Evolutionary conservation across 768 basidiomycete species (phyloP).

Genomic region (Podaxis sp.): DNA sequence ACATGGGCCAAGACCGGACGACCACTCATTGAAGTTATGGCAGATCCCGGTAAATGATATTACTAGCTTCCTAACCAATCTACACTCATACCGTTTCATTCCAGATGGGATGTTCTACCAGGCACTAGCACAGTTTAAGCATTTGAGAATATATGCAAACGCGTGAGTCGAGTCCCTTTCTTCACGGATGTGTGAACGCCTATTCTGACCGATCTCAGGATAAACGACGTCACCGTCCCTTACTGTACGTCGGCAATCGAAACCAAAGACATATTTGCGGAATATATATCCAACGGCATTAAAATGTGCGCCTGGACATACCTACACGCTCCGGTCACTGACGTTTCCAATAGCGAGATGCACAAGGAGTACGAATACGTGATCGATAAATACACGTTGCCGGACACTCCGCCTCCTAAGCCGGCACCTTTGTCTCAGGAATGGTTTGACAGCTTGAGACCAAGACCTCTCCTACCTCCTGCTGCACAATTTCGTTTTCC

Average conservation of each 20-base stretch:
- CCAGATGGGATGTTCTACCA: slow-evolving; percentile 76
- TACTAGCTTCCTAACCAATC: not conserved
- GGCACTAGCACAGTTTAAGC: slow-evolving; percentile 63
- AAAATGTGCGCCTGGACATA: slow-evolving; percentile 48
- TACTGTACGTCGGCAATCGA: slow-evolving; percentile 80
- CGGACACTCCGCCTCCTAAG: slow-evolving; percentile 43
- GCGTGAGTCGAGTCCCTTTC: slow-evolving; percentile 43
- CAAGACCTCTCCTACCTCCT: slow-evolving; percentile 56
- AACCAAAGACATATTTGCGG: slow-evolving; percentile 61
- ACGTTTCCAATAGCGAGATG: slow-evolving; percentile 42
- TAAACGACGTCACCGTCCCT: slow-evolving; percentile 81
- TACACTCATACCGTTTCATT: slow-evolving; percentile 5
- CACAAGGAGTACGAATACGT: slow-evolving; percentile 57
- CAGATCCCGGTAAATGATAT: slow-evolving; percentile 63
- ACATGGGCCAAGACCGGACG: slow-evolving; percentile 68
- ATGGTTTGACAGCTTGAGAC: slow-evolving; percentile 46
- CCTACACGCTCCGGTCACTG: not conserved
- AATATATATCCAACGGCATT: slow-evolving; percentile 55
- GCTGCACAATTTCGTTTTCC: slow-evolving; percentile 62
- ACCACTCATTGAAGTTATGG: slow-evolving; percentile 73
- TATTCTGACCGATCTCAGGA: slow-evolving; percentile 30
- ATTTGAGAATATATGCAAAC: slow-evolving; percentile 80
- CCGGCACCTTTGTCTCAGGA: slow-evolving; percentile 38
- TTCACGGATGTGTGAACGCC: not conserved
- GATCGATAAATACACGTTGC: slow-evolving; percentile 51